These are phyloP conservation scores for Cryphonectria nitschkei DNA, from an alignment of 2,329 filamentous ascomycete genomes.

Conservation along the genomic window DNA sequence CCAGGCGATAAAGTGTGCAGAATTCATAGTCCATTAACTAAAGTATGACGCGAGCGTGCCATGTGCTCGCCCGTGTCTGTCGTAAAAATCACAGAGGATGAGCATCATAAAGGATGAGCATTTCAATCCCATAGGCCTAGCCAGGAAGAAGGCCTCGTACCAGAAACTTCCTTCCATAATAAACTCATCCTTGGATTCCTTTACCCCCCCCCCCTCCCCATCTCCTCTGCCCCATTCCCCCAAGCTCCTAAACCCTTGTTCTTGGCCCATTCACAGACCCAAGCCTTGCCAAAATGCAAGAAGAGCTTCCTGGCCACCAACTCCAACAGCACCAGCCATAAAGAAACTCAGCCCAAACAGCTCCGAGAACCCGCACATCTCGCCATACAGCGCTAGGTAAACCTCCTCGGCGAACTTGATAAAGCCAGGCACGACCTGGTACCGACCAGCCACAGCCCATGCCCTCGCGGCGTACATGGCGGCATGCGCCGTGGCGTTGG, in stretches of 20 bases:
- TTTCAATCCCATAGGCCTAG: no score
- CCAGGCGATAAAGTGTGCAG: no score
- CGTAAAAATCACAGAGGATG: no score
- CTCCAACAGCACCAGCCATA: background rate
- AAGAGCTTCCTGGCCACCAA: background rate
- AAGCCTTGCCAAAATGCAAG: background rate
- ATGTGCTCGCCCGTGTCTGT: no score
- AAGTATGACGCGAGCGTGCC: no score
- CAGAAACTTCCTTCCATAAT: no score
- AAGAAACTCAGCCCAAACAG: background rate
- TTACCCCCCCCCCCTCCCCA: background rate
- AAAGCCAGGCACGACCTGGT: background rate
- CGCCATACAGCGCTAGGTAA: background rate
- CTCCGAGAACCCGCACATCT: background rate
- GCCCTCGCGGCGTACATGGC: conserved; percentile 3
- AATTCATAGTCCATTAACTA: no score
- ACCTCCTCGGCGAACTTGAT: conserved; percentile 5
- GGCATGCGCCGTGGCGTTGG: background rate
- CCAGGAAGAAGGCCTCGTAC: no score
- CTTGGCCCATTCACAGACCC: background rate
- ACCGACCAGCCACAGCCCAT: background rate
- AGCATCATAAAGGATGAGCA: no score
- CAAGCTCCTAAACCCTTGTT: no score
- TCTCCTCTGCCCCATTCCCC: background rate
- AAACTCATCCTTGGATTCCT: no score